phyloP scores from a whole-genome alignment of 495 filamentous ascomycete species.

The Podospora anserina region DNA sequence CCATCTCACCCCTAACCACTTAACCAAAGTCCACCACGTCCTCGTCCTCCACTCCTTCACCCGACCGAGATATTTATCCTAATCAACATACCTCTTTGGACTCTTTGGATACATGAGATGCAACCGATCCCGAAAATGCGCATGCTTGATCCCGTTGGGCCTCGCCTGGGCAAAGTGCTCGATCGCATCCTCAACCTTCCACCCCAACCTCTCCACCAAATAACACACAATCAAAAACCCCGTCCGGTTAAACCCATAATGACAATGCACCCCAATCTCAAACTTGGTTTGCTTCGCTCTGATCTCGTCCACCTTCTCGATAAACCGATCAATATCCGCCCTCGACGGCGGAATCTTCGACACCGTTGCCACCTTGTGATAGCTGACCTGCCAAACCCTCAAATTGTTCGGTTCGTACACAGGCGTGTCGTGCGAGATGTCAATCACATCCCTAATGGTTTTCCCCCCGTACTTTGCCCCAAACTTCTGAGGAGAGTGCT shows the following conservation, averaged over 20 bases:
- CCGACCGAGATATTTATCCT: background rate
- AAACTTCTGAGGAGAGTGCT: conserved; percentile 74
- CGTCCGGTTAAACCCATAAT: conserved; percentile 91
- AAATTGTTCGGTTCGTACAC: conserved; percentile 79
- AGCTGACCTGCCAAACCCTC: conserved; percentile 67
- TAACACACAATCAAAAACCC: conserved; percentile 92
- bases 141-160: conserved; percentile 83
- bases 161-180: conserved; percentile 70
- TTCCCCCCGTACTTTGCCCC: conserved; percentile 57
- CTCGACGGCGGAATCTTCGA: conserved; percentile 83
- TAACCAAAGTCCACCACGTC: background rate
- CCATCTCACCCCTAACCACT: background rate
- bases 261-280: conserved; percentile 82
- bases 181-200: conserved; percentile 70
- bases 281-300: conserved; percentile 41
- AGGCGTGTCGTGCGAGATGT: conserved; percentile 83
- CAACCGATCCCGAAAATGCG: conserved; percentile 81
- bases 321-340: conserved; percentile 73
- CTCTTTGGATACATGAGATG: conserved; percentile 66
- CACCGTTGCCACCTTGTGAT: conserved; percentile 86
- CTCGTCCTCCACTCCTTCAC: too few species aligned
- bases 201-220: conserved; percentile 75
- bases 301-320: conserved; percentile 71
- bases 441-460: conserved; percentile 70
- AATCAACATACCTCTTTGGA: conserved; percentile 27